Evolutionary conservation across 805 yeast genomes (phyloP).

Genomic region (Starmerella stigmatis): DNA sequence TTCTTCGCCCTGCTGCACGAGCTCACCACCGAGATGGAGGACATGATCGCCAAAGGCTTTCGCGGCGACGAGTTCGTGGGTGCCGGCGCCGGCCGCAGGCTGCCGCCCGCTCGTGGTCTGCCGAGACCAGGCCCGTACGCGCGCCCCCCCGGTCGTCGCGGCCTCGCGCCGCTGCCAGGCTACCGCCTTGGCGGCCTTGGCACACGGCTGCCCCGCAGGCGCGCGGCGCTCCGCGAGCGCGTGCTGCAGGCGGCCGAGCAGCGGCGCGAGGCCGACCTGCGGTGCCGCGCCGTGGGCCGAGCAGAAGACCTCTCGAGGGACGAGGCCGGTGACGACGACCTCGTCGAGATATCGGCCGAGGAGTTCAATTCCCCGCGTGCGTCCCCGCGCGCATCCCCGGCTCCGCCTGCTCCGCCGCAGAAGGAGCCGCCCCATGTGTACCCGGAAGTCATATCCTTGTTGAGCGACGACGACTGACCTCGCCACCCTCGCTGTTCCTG

Average conservation of each 20-base stretch:
- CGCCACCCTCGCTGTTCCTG: neutral
- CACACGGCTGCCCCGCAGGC: slow-evolving; percentile 29
- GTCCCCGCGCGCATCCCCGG: neutral
- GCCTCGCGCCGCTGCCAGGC: slow-evolving; percentile 21
- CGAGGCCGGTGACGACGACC: slow-evolving; percentile 2
- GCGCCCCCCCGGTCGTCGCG: no score
- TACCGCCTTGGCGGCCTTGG: slow-evolving; percentile 33
- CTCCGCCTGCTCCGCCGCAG: neutral
- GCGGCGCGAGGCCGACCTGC: slow-evolving; percentile 31
- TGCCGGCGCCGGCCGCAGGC: slow-evolving; percentile 40
- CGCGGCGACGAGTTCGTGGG: slow-evolving; percentile 41
- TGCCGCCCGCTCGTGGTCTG: slow-evolving; percentile 8
- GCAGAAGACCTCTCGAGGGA: slow-evolving; percentile 6
- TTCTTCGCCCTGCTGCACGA: slow-evolving; percentile 61
- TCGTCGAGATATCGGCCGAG: slow-evolving; percentile 2
- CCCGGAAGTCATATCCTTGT: neutral
- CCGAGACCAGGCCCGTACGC: no score
- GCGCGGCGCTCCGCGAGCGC: slow-evolving; percentile 34
- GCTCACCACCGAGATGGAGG: slow-evolving; percentile 41
- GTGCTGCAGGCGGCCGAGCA: slow-evolving; percentile 55
- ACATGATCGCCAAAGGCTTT: slow-evolving; percentile 34
- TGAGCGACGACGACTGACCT: slow-evolving; percentile 3
- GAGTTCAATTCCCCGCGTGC: slow-evolving; percentile 5
- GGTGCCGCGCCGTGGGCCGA: slow-evolving; percentile 17
- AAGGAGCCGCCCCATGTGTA: neutral